Conservation (phyloP, 345 rosid genomes). For the Angophora floribunda region DNA sequence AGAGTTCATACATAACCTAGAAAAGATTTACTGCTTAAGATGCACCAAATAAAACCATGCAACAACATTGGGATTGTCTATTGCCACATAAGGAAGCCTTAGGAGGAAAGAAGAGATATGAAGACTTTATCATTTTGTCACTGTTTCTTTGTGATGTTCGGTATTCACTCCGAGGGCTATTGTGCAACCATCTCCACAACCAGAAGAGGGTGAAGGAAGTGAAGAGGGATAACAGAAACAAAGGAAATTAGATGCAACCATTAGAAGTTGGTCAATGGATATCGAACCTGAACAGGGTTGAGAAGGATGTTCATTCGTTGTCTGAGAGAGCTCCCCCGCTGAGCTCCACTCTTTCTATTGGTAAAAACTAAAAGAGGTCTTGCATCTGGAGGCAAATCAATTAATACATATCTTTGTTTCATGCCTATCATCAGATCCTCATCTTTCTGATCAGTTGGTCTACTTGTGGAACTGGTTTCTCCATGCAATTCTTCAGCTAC, state of each 20-base stretch:
- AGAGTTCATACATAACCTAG: neutral
- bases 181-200: neutral
- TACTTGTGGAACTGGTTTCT: constrained; percentile 13
- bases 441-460: constrained; percentile 59
- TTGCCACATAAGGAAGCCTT: neutral
- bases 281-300: constrained; percentile 72
- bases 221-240: neutral
- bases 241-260: neutral
- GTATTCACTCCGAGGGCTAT: neutral
- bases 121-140: neutral
- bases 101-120: neutral
- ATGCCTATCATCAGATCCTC: constrained; percentile 51
- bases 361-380: constrained; percentile 79
- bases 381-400: constrained; percentile 66
- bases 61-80: neutral
- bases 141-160: neutral
- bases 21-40: neutral
- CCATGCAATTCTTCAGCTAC: constrained; percentile 16
- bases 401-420: constrained; percentile 58
- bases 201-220: neutral
- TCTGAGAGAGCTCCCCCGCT: constrained; percentile 56
- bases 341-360: constrained; percentile 84
- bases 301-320: constrained; percentile 67
- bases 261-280: neutral
- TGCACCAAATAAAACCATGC: neutral